Base-by-base conservation (phyloP, 2,329 filamentous ascomycete genomes). In the Neurospora crassa region DNA sequence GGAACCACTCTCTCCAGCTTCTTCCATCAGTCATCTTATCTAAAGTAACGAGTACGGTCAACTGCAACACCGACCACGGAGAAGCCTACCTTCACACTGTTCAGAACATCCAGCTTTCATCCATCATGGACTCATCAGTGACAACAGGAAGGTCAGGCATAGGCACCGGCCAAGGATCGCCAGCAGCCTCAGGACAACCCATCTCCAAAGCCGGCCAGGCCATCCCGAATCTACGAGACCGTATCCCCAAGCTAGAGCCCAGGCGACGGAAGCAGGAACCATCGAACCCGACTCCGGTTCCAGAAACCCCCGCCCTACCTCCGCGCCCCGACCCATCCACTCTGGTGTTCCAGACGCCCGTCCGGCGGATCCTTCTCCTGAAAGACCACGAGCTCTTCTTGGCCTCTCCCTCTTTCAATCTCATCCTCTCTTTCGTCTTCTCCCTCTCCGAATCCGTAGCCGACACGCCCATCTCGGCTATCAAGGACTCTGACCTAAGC, bases 381-480 rank as follows among this genome's bases (percentile, higher is more conserved):
- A 84, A 87, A 68, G 96, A 99, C 76, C 94, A 97, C 79, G 86
- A 92, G 20, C 82, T 93, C 4, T 99, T 98, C 77, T 86, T 94
- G 20, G 83, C 87, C 0, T 97, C 94, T 0, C 85, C 90, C 0
- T 91, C 94, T 7, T 91, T 92, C 80, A 85, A 84, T 8, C 86
- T 98, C 53, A 86, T 99, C 63, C 84, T 92, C 71, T 89, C 92
- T 24, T 99, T 97, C 82, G 86, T 97, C 73, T 97, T 97, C 80
- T 88, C 88, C 11, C 88, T 99, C 29, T 90, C 94, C 67, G 94
- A 97, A 77, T 89, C 92, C 4, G 92, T 97, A 67, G 84, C 89
- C 68, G 90, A 92, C 78, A 88, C 85, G 40, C 88, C 91, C 7
- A 87, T 91, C 73, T 91, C 91, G 2, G 84, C 90, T 6, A 81